Evolutionary conservation across 140 eudicot species (phyloP), one percentile per base, ranked within the genome.

Genomic region (Oenanthe javanica): DNA sequence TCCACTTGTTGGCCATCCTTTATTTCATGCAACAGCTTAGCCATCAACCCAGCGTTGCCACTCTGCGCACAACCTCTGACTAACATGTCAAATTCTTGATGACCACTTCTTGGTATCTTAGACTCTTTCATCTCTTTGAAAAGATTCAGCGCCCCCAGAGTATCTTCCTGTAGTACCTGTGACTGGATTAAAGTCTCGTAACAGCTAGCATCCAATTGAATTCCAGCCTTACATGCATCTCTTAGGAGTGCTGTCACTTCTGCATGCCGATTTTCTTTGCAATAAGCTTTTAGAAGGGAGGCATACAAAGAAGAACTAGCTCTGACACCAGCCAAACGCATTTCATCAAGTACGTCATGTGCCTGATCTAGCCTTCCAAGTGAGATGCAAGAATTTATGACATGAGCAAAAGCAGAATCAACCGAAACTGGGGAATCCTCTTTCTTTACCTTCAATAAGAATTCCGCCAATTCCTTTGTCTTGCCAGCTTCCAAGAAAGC

Each of bases 111-210:
- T 5, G 86, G 89, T 76, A 93, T 81, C 85, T 83, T 89, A 23
- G 90, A 86, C 82, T 88, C 97, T 88, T 93, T 93, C 97, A 93
- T 93, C 86, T 93, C 98, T 84, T 90, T 93, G 78, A 93, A 93
- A 16, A 91, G 87, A 79, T 82, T 52, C 13, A 93, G 83, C 77
- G 98, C 97, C 15, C 89, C 96, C 40, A 51, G 81, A 9, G 92
- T 88, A 79, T 93, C 92, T 55, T 90, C 81, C 16, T 86, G 79
- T 55, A 87, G 78, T 82, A 93, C 96, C 59, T 76, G 85, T 23
- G 89, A 88, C 78, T 91, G 82, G 3, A 93, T 91, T 64, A 88
- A 70, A 4, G 87, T 77, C 21, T 90, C 88, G 78, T 93, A 93
- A 83, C 88, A 87, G 79, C 89, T 87, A n/a, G 91, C 91, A 74